Conservation (phyloP, 148 eudicot genomes). For the Rhododendron simsii region DNA sequence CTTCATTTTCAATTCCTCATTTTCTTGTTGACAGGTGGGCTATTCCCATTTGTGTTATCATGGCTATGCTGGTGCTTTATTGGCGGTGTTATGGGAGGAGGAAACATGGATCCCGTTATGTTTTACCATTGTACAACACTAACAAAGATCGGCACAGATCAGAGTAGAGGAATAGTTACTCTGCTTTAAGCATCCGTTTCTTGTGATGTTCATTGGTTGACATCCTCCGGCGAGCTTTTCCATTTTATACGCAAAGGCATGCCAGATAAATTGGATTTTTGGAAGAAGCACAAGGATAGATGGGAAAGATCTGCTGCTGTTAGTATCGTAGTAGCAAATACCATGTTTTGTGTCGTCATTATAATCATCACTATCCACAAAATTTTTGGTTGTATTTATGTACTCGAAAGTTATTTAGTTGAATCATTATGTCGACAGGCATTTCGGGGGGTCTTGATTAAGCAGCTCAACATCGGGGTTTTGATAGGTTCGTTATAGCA, state of each 20-base stretch:
- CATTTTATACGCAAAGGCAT: constrained; percentile 15
- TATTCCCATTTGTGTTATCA: constrained; percentile 52
- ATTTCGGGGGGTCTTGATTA: neutral
- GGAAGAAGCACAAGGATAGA: neutral
- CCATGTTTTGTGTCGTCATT: neutral
- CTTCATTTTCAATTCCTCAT: neutral
- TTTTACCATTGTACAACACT: constrained; percentile 72
- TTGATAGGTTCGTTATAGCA: neutral
- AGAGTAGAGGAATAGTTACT: constrained; percentile 33
- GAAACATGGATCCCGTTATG: constrained; percentile 56
- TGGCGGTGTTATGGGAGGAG: constrained; percentile 90
- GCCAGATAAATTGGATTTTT: neutral
- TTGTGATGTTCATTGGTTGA: neutral
- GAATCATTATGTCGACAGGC: neutral
- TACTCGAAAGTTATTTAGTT: neutral
- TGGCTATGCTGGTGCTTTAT: constrained; percentile 49
- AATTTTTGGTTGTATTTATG: neutral
- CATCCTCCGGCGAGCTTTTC: constrained; percentile 13
- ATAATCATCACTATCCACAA: neutral
- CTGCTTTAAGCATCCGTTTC: neutral
- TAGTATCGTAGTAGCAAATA: neutral
- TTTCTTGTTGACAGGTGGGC: constrained; percentile 75
- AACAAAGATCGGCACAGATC: constrained; percentile 63
- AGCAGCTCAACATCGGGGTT: neutral
- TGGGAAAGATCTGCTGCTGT: neutral